These are phyloP conservation scores for Macrophomina tecta DNA, from an alignment of 2,329 filamentous ascomycete genomes.

Conservation along the genomic window DNA sequence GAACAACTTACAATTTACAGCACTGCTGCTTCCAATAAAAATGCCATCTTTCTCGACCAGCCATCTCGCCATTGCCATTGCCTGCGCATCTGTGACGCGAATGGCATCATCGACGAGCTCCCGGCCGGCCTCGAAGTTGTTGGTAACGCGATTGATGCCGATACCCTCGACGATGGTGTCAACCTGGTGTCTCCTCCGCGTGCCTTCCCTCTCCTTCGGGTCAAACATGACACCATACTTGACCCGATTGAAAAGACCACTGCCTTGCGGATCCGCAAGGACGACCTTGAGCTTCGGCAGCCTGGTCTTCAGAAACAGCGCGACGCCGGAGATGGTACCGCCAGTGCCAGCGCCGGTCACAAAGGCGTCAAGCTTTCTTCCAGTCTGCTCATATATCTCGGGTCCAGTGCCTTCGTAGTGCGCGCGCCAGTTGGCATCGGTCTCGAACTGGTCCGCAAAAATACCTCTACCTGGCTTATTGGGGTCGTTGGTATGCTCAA, in stretches of 20 bases:
- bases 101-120: slow-evolving; percentile 90
- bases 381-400: slow-evolving; percentile 83
- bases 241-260: slow-evolving; percentile 89
- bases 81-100: slow-evolving; percentile 85
- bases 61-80: slow-evolving; percentile 93
- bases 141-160: slow-evolving; percentile 91
- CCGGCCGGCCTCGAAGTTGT: slow-evolving; percentile 87
- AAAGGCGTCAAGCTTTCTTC: slow-evolving; percentile 79
- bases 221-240: slow-evolving; percentile 97
- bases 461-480: slow-evolving; percentile 75
- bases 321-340: slow-evolving; percentile 88
- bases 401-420: slow-evolving; percentile 85
- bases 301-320: slow-evolving; percentile 78
- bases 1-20: slow-evolving; percentile 80
- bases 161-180: slow-evolving; percentile 97
- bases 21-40: slow-evolving; percentile 91
- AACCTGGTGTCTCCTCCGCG: slow-evolving; percentile 84
- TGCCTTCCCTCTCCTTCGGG: slow-evolving; percentile 85
- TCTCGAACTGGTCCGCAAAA: slow-evolving; percentile 97
- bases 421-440: slow-evolving; percentile 83
- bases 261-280: slow-evolving; percentile 92
- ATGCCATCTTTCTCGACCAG: slow-evolving; percentile 94
- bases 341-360: slow-evolving; percentile 94
- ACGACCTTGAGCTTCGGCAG: slow-evolving; percentile 72
- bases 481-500: slow-evolving; percentile 69